phyloP scores from a whole-genome alignment of 2,329 filamentous ascomycete genomes.

The Monascus ruber region DNA sequence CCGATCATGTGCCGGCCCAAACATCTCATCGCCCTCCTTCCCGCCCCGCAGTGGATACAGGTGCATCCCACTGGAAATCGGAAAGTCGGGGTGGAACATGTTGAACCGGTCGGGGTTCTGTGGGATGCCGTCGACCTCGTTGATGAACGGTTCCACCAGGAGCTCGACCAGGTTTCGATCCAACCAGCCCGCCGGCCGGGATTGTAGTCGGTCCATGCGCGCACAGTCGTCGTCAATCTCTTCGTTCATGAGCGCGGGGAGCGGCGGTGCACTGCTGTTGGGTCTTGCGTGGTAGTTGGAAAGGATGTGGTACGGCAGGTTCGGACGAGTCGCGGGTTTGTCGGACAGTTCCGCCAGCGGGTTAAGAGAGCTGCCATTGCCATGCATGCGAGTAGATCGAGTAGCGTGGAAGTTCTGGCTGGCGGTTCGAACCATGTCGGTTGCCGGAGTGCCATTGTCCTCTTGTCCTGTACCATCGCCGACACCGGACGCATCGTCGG shows the following conservation, averaged over 20 bases:
- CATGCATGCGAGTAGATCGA: constrained; percentile 41
- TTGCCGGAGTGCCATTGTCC: constrained; percentile 32
- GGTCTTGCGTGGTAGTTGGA: constrained; percentile 34
- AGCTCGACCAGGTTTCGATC: constrained; percentile 31
- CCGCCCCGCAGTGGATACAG: constrained; percentile 23
- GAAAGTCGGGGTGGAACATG: constrained; percentile 35
- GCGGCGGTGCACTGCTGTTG: constrained; percentile 32
- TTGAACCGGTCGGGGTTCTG: constrained; percentile 25
- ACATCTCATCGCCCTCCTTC: constrained; percentile 12
- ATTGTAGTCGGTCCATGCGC: constrained; percentile 28
- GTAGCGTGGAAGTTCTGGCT: constrained; percentile 47
- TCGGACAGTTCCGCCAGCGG: constrained; percentile 47
- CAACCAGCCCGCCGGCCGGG: constrained; percentile 30
- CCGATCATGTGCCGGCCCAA: constrained; percentile 1
- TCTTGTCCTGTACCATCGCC: constrained; percentile 29
- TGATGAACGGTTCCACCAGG: constrained; percentile 21
- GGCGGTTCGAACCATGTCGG: constrained; percentile 51
- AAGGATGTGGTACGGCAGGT: constrained; percentile 35
- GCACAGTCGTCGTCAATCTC: constrained; percentile 37
- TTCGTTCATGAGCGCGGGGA: constrained; percentile 34
- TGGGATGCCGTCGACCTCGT: constrained; percentile 19
- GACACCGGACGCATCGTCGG: constrained; percentile 22
- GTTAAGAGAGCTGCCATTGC: constrained; percentile 39
- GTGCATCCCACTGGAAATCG: constrained; percentile 32
- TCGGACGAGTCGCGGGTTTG: constrained; percentile 34